Evolutionary conservation across 768 basidiomycete genomes (phyloP), one percentile per base, ranked within the genome.

Genomic region (Epithele typhae): DNA sequence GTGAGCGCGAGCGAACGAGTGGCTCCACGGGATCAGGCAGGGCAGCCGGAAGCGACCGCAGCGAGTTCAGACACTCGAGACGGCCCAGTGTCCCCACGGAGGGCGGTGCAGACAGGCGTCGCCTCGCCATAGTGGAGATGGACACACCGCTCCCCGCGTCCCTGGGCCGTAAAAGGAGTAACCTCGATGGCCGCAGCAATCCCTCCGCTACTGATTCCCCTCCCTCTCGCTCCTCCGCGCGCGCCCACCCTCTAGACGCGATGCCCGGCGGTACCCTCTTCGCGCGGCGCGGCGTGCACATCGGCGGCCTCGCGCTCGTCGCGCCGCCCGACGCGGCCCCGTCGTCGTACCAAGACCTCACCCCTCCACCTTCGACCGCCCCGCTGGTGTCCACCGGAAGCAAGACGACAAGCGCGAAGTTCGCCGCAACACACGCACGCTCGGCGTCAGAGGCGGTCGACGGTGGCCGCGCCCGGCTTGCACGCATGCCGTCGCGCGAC

Each of bases 281-380:
- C 39, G 53, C 57, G 24, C 55, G 61, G 15, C 55, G 61, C 7
- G 61, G 61, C 19, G 18, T 62, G 34, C 55, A 59, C 43, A 55
- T 62, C 32, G 55, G 58, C 43, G 77, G 78, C 43, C 70, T 87
- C 21, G 80, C 84, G 43, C 70, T 88, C 52, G 80, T 87, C 49
- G 82, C 82, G 43, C 86, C 84, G 40, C 83, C 84, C 32, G 87
- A 86, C 62, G 81, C 79, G 53, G 72, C 79, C 8, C 73, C 74
- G 14, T 68, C 61, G 37, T 64, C 72, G 12, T 79, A 81, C 57
- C 69, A 77, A 23, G 73, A 75, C 44, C 67, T 82, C 37, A 70
- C 76, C 4, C 76, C 79, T 45, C 78, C 78, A 12, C 78, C 78
- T 12, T 61, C 72, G 18, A 68, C 75, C 23, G 72, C 75, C 11